Evolutionary conservation across 2,329 filamentous ascomycete species (phyloP).

Genomic region (Aureobasidium pullulans): DNA sequence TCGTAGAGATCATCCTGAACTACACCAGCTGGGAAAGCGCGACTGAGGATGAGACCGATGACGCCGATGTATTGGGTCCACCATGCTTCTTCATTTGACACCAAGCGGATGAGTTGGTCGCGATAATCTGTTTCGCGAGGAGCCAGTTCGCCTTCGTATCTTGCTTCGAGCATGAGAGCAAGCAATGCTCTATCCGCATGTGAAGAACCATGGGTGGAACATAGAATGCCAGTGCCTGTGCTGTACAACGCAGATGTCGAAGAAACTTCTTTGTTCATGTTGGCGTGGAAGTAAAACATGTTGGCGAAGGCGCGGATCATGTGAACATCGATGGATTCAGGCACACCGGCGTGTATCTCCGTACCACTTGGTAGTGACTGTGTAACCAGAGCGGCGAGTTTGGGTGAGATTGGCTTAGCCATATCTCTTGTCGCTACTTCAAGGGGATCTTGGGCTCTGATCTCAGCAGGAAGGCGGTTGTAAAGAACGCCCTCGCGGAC

Average conservation of each 20-base stretch:
- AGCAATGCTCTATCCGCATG: conserved; percentile 63
- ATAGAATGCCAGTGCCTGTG: conserved; percentile 58
- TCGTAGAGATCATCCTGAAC: conserved; percentile 7
- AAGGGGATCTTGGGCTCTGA: conserved; percentile 59
- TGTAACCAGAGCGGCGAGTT: conserved; percentile 39
- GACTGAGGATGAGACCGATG: conserved; percentile 47
- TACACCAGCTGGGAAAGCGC: conserved; percentile 50
- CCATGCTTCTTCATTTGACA: conserved; percentile 33
- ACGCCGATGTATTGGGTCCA: conserved; percentile 55
- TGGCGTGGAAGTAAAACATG: conserved; percentile 40
- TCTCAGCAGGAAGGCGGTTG: conserved; percentile 52
- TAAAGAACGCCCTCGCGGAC: conserved; percentile 73
- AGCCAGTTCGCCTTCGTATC: conserved; percentile 56
- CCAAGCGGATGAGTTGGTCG: neutral
- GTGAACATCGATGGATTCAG: conserved; percentile 24
- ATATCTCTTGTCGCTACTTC: conserved; percentile 48
- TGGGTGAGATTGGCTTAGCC: conserved; percentile 28
- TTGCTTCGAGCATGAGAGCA: conserved; percentile 59
- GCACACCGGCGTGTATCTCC: neutral
- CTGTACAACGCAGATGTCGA: conserved; percentile 62
- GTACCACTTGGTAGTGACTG: conserved; percentile 32
- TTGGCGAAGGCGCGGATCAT: conserved; percentile 50
- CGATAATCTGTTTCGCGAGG: conserved; percentile 25
- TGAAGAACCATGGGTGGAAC: conserved; percentile 59
- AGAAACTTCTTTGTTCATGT: conserved; percentile 42